Base-by-base conservation (phyloP, 2,329 filamentous ascomycete species). In the Scedosporium apiospermum region DNA sequence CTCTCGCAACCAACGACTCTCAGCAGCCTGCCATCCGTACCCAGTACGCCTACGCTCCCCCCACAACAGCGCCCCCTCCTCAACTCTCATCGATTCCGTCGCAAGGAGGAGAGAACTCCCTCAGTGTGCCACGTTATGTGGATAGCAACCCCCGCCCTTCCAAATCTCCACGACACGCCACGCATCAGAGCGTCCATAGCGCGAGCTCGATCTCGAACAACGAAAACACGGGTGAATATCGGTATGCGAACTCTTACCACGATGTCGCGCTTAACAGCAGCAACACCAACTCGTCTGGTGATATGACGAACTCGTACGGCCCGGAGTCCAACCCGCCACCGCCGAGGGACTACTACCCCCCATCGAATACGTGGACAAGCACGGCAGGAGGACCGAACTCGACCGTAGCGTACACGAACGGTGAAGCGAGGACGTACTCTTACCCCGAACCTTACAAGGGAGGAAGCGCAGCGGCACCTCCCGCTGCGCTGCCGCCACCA, bases 71-170 rank as follows among this genome's bases (percentile, higher is more conserved):
- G 1, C 76, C 82, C 4, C 75, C 80, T 3, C 61, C 61, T 18
- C 80, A 82, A 57, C 72, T 84, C 3, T 78, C 34, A 9, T 38
- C 82, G 4, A 71, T 77, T 14, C 70, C 77, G 18, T 73, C 72
- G 46, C 78, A 73, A 57, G 71, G 71, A 66, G 70, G 76, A 1
- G 80, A 82, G 61, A 76, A 73, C 63, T 75, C 75, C 21, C 75
- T 84, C 62, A 82, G 75, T 67, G 78, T 85, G 57, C 82, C 83
- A 10, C 77, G 83, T 65, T 86, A 85, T 67, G 77, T 85, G 58
- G 83, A 85, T 68, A 75, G 71, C 66, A 82, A 80, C 66, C 76
- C 80, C 5, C 77, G 83, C 23, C 81, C 83, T 16, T 73, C 79
- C 44, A 86, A 86, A 71, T 83, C 81, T 66, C 81, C 83, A 0